Percentiles rank a stretch among this genome's conserved stretches.
Conservation (phyloP, 2,329 filamentous ascomycete species). For the Alternaria alternata region DNA sequence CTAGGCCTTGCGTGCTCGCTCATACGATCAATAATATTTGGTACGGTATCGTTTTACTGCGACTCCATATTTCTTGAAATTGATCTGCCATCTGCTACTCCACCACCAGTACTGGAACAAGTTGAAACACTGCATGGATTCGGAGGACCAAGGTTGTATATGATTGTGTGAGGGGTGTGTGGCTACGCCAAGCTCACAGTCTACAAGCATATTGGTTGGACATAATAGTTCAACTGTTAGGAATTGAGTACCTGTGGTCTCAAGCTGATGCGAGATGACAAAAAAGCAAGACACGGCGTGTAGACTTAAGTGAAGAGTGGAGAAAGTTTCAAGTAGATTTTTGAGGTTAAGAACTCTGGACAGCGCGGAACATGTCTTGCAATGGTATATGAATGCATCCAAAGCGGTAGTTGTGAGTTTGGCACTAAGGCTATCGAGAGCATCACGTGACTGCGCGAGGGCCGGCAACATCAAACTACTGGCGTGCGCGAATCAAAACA, state of each 20-base stretch:
- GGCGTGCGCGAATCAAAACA: conserved; percentile 19
- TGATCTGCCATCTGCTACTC: background rate
- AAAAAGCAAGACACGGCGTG: background rate
- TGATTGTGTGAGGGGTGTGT: background rate
- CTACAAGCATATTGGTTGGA: background rate
- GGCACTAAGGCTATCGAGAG: background rate
- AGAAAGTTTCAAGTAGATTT: background rate
- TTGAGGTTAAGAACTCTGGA: background rate
- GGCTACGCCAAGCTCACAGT: background rate
- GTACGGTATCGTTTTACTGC: background rate
- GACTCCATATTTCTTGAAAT: background rate
- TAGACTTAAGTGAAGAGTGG: background rate
- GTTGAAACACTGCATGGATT: background rate
- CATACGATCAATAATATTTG: background rate
- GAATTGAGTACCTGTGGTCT: background rate
- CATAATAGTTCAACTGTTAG: background rate
- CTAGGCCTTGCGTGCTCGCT: background rate
- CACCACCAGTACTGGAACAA: background rate
- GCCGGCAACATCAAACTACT: background rate
- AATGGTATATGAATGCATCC: background rate
- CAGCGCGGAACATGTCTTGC: background rate
- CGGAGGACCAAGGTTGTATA: background rate
- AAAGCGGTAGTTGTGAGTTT: background rate
- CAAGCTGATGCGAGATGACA: background rate
- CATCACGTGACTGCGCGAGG: background rate